A percentile compares a stretch with the other conserved stretches of the same genome.
Conservation (phyloP, 2,329 filamentous ascomycete species). For the Ophiostoma triangulosporum region DNA sequence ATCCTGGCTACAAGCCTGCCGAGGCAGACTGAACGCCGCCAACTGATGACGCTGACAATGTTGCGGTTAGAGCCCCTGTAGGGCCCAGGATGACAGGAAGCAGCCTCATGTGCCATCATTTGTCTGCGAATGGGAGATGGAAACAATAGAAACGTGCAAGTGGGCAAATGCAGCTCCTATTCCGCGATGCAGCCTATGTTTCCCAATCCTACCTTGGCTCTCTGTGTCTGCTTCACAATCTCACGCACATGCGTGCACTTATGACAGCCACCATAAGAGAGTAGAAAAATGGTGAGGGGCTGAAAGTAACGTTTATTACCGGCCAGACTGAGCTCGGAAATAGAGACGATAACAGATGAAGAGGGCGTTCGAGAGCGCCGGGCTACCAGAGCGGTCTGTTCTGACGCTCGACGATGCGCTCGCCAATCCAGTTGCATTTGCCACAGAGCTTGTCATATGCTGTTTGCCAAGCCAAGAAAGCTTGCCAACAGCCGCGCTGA, state of each 20-base stretch:
- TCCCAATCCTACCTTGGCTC: not conserved
- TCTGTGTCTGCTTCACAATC: not conserved
- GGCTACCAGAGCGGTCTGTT: not conserved
- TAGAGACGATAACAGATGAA: too few species aligned
- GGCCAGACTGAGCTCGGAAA: too few species aligned
- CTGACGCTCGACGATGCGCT: not conserved
- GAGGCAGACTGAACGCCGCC: not conserved
- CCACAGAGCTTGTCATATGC: not conserved
- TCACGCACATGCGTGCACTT: not conserved
- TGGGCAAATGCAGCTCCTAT: not conserved
- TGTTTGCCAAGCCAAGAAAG: not conserved
- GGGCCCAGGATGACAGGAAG: not conserved
- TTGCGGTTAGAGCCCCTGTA: not conserved
- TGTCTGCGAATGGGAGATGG: not conserved
- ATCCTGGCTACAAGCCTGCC: too few species aligned
- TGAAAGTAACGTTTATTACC: too few species aligned
- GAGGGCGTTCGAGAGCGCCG: too few species aligned
- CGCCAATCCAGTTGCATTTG: not conserved
- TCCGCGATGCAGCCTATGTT: not conserved
- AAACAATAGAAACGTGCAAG: too few species aligned
- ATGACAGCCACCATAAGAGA: too few species aligned
- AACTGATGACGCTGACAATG: constrained; percentile 3
- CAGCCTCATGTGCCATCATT: not conserved
- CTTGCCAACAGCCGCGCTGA: not conserved
- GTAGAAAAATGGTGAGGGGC: too few species aligned